Percentiles rank a stretch among this genome's conserved stretches.
Conservation (phyloP, 768 basidiomycete genomes). For the Boletus bicolor region DNA sequence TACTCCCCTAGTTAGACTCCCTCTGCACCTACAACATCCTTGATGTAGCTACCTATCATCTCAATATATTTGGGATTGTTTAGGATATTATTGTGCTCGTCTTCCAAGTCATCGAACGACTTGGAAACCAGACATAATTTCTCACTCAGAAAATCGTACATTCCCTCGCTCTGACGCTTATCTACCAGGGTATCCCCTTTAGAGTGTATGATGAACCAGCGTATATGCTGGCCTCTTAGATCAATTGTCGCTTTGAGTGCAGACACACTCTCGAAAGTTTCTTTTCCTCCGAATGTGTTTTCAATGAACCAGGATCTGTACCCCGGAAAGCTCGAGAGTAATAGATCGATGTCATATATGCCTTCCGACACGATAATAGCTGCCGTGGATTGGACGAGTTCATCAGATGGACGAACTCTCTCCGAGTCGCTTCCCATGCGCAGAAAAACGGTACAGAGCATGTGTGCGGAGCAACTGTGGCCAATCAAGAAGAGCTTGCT, state of each 20-base stretch:
- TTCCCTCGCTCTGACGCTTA: constrained; percentile 53
- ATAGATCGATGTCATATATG: constrained; percentile 68
- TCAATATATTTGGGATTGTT: constrained; percentile 39
- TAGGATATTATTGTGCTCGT: constrained; percentile 57
- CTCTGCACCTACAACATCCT: constrained; percentile 3
- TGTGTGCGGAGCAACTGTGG: constrained; percentile 83
- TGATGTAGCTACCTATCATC: constrained; percentile 44
- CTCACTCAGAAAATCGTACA: constrained; percentile 51
- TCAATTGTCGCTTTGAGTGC: constrained; percentile 41
- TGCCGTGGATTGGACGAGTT: constrained; percentile 43
- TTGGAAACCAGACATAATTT: constrained; percentile 28
- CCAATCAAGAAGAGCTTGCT: constrained; percentile 57
- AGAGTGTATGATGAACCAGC: constrained; percentile 77
- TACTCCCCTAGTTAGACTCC: constrained; percentile 1
- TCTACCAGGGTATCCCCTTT: constrained; percentile 68
- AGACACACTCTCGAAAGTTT: constrained; percentile 49
- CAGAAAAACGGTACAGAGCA: constrained; percentile 68
- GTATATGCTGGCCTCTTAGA: constrained; percentile 34
- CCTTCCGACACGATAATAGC: constrained; percentile 71
- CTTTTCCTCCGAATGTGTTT: constrained; percentile 51
- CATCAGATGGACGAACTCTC: constrained; percentile 41
- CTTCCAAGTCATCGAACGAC: constrained; percentile 40
- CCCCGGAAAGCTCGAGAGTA: constrained; percentile 61
- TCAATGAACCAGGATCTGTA: constrained; percentile 72
- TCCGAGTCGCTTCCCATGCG: constrained; percentile 34